A percentile compares a stretch with the other conserved stretches of the same genome.
Conservation (phyloP, 2,329 filamentous ascomycete species). For the Fusarium cicatricum region DNA sequence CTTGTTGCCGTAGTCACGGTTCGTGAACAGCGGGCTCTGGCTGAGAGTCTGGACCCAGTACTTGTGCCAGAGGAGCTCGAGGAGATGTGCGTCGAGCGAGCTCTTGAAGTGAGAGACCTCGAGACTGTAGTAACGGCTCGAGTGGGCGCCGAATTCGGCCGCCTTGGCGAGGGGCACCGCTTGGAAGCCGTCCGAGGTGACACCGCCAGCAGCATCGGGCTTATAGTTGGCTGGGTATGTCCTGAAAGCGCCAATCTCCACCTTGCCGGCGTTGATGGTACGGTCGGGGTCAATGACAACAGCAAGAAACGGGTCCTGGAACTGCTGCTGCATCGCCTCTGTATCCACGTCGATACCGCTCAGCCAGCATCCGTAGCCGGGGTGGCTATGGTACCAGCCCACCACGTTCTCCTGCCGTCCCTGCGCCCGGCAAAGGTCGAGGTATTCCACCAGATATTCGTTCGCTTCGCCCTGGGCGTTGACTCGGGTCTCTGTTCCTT, state of each 20-base stretch:
- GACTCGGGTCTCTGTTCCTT: conserved; percentile 97
- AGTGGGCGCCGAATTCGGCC: conserved; percentile 94
- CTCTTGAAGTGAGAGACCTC: conserved; percentile 96
- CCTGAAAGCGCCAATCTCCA: conserved; percentile 96
- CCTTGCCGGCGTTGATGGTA: conserved; percentile 92
- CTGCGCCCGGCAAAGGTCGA: conserved; percentile 77
- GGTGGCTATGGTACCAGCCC: conserved; percentile 98
- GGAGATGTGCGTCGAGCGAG: conserved; percentile 83
- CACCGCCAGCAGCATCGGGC: conserved; percentile 44
- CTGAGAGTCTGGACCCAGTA: conserved; percentile 98
- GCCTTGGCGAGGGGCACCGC: conserved; percentile 92
- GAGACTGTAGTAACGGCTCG: conserved; percentile 87
- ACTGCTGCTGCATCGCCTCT: conserved; percentile 84
- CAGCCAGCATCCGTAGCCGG: conserved; percentile 98
- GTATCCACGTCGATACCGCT: conserved; percentile 95
- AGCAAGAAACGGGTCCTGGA: conserved; percentile 90
- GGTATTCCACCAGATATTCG: conserved; percentile 93
- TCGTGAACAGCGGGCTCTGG: conserved; percentile 88
- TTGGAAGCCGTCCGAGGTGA: conserved; percentile 66
- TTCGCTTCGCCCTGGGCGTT: conserved; percentile 96
- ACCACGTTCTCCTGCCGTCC: conserved; percentile 88
- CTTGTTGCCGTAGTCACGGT: conserved; percentile 91
- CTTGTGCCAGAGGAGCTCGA: conserved; percentile 96
- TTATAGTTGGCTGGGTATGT: conserved; percentile 84
- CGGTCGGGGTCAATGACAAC: conserved; percentile 97